Base-by-base conservation (phyloP, 768 basidiomycete species). In the Lenzites betulinus region DNA sequence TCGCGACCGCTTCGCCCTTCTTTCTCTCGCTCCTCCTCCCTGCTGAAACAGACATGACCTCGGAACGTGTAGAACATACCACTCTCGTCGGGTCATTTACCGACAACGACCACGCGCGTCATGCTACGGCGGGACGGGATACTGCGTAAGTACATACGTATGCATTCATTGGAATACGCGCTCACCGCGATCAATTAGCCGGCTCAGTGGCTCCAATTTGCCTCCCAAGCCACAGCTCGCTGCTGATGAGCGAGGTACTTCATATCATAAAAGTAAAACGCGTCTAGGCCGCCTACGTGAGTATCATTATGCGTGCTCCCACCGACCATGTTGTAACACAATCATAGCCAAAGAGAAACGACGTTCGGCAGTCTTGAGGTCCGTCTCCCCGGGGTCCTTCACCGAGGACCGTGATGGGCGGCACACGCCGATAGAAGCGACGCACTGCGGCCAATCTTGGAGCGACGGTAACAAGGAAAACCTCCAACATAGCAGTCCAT, bases 21-120 rank as follows among this genome's bases (percentile, higher is more conserved):
- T 58, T 63, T 60, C 70, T 51, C 63, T 63, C 35, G 7, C 35
- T 18, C 18, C 38, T 13, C 38, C 38, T 39, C 18, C 64, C 26
- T 46, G 58, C 50, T 60, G 11, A 64, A 66, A 72, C 72, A 30
- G 42, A 42, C 71, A 56, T 43, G 74, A 73, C 44, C 64, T 63
- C 36, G 68, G 52, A 74, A 69, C 66, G 38, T 13, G 15, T 16
- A 39, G 38, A 39, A 13, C 15, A 16, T 18, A 18, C 15, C 7
- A 13, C 11, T 18, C 38, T 16, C 38, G 38, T 7, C 7, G 35
- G 18, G 11, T 3, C 38, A 13, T 39, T 16, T 7, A 4, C 38
- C 11, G 6, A 13, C 11, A 13, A 13, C 15, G 38, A 16, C 11
- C 6, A 33, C 30, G 11, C 11, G 11, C 30, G 11, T 11, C 30